Percentiles rank a stretch among this genome's conserved stretches.
phyloP scores from a whole-genome alignment of 805 yeast species.

The Spencermartinsiella europaea region DNA sequence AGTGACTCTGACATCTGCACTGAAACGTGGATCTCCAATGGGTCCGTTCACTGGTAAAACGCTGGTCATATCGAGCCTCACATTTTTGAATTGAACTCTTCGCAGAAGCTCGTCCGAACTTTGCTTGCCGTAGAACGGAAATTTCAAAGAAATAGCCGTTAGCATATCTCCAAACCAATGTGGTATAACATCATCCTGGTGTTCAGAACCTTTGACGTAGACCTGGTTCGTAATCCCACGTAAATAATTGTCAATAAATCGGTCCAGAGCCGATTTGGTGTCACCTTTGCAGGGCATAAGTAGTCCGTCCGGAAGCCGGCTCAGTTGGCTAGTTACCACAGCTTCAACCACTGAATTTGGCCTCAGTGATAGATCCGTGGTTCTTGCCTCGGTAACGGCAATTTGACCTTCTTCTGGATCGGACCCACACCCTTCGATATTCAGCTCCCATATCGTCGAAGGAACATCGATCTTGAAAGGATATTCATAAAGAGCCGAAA shows the following conservation, averaged over 20 bases:
- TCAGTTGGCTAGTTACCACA: constrained; percentile 16
- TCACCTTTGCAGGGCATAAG: constrained; percentile 21
- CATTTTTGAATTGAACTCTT: constrained; percentile 23
- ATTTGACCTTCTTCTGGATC: neutral
- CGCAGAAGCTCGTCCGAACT: constrained; percentile 26
- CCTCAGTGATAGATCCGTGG: constrained; percentile 13
- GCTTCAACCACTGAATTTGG: constrained; percentile 13
- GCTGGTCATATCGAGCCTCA: constrained; percentile 19
- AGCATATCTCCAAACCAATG: constrained; percentile 19
- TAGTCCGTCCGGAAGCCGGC: constrained; percentile 21
- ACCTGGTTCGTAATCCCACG: constrained; percentile 22
- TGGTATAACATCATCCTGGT: constrained; percentile 10
- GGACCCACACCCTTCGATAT: constrained; percentile 26
- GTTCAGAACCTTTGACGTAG: constrained; percentile 19
- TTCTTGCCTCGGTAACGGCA: constrained; percentile 17
- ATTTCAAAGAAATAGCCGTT: constrained; percentile 7
- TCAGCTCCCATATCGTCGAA: constrained; percentile 24
- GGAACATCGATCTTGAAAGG: constrained; percentile 24
- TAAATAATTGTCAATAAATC: constrained; percentile 23
- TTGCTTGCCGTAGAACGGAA: constrained; percentile 23
- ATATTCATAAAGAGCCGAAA: constrained; percentile 8
- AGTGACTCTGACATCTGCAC: constrained; percentile 25
- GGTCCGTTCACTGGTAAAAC: constrained; percentile 8
- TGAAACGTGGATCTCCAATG: constrained; percentile 18
- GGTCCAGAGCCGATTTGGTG: constrained; percentile 26